Evolutionary conservation across 768 basidiomycete genomes (phyloP), one percentile per base, ranked within the genome.

Genomic region (Lyophyllum shimeji): DNA sequence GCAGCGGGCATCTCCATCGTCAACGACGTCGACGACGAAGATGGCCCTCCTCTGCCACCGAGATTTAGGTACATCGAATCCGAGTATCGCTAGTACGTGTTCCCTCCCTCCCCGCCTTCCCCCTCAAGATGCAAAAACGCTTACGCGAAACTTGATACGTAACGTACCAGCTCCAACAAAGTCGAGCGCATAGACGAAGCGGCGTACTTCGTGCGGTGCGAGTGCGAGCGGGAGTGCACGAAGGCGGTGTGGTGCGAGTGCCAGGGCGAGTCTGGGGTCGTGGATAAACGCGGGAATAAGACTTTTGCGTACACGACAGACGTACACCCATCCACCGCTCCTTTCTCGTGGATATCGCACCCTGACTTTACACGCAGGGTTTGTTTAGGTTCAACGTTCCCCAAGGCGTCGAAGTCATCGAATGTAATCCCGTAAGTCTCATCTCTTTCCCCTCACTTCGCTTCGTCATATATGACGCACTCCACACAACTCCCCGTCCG

Each of bases 371-470:
- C 33, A 44, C 27, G 56, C 46, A 87, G 86, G 78, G 81, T 18
- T 63, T 81, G 7, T 85, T 81, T 61, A 67, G 68, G 1, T 81
- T 84, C 60, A 67, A 71, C 34, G 60, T 69, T 12, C 67, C 71
- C 9, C 71, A 65, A 13, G 82, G 82, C 0, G 62, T 69, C 0
- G 81, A 84, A 46, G 81, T 86, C 11, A 75, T 87, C 5, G 87
- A 90, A 65, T 90, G 87, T 57, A 89, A 87, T 58, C 70, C 76
- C 64, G 87, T 84, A 62, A 46, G 74, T 42, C 7, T 27, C 13
- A 17, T 8, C 15, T 4, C 18, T 7, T 29, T 17, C 37, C 42
- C 20, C 9, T 12, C 11, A 15, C 25, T 7, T 47, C 44, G 17
- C 50, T 21, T n/a, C n/a, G n/a, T n/a, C n/a, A n/a, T n/a, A n/a